Conservation (phyloP, 2,329 filamentous ascomycete genomes). For the Zopfia rhizophila region DNA sequence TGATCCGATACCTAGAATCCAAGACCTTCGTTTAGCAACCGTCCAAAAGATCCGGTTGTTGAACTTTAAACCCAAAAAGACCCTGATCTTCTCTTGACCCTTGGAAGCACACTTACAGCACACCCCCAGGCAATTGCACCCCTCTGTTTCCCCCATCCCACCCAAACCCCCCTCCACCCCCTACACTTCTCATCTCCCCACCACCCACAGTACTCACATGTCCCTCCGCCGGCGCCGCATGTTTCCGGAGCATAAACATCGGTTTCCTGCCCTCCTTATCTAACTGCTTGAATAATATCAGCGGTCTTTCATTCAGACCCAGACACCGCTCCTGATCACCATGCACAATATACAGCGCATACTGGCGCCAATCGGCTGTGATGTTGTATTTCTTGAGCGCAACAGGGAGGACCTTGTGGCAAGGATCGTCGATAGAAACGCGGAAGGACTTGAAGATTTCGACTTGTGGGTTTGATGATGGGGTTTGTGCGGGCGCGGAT, state of each 20-base stretch:
- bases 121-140: constrained; percentile 44
- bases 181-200: constrained; percentile 40
- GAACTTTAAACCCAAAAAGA: neutral
- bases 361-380: constrained; percentile 96
- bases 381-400: constrained; percentile 99
- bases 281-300: constrained; percentile 96
- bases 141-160: constrained; percentile 33
- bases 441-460: constrained; percentile 99
- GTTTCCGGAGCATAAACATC: constrained; percentile 94
- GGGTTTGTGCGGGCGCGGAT: constrained; percentile 31
- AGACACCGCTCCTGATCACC: constrained; percentile 97
- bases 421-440: constrained; percentile 97
- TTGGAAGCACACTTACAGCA: constrained; percentile 35
- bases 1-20: neutral
- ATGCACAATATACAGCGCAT: constrained; percentile 97
- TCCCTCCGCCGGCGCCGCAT: constrained; percentile 65
- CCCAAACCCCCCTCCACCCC: constrained; percentile 22
- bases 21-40: neutral
- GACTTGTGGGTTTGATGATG: constrained; percentile 66
- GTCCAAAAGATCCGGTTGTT: neutral
- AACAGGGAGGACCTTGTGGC: constrained; percentile 94
- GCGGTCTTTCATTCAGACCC: constrained; percentile 88
- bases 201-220: constrained; percentile 54
- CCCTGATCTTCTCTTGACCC: too few species aligned
- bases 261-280: constrained; percentile 98